A percentile compares a stretch with the other conserved stretches of the same genome.
phyloP scores from a whole-genome alignment of 768 basidiomycete species.

The Obba rivulosa region DNA sequence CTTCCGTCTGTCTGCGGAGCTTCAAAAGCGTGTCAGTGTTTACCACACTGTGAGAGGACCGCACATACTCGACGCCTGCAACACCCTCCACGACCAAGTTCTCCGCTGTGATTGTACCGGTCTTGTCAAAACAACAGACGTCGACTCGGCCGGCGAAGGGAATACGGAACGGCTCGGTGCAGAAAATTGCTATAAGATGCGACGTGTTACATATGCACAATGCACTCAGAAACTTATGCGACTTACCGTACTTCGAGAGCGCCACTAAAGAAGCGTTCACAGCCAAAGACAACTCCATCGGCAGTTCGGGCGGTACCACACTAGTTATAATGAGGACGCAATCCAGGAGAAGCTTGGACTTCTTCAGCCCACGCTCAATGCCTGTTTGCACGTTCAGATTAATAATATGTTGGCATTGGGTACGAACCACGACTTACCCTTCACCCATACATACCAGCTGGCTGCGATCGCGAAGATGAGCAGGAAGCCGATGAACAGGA shows the following conservation, averaged over 20 bases:
- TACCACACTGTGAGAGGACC: background rate
- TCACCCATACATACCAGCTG: conserved; percentile 97
- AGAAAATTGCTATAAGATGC: conserved; percentile 77
- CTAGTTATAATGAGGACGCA: conserved; percentile 96
- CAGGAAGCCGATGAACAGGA: conserved; percentile 97
- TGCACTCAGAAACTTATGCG: too few relatives aligned
- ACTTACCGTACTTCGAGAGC: conserved; percentile 83
- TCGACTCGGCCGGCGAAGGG: conserved; percentile 94
- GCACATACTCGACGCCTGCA: conserved; percentile 81
- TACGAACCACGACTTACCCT: conserved; percentile 50
- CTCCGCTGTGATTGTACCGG: conserved; percentile 96
- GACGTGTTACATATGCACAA: background rate
- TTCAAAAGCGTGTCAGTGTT: conserved; percentile 22
- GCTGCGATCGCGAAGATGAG: conserved; percentile 97
- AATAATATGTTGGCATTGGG: background rate
- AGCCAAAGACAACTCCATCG: conserved; percentile 95
- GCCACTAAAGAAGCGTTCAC: conserved; percentile 95
- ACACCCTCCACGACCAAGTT: conserved; percentile 93
- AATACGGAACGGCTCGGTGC: conserved; percentile 98
- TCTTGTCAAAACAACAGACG: conserved; percentile 99
- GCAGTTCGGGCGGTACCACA: conserved; percentile 95
- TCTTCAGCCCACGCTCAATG: conserved; percentile 88
- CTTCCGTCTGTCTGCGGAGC: conserved; percentile 52
- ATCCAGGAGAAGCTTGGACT: conserved; percentile 91
- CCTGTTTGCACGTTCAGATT: conserved; percentile 37